These are phyloP conservation scores for Ophiostoma sp. DNA, from an alignment of 2,329 filamentous ascomycete genomes.

Conservation along the genomic window DNA sequence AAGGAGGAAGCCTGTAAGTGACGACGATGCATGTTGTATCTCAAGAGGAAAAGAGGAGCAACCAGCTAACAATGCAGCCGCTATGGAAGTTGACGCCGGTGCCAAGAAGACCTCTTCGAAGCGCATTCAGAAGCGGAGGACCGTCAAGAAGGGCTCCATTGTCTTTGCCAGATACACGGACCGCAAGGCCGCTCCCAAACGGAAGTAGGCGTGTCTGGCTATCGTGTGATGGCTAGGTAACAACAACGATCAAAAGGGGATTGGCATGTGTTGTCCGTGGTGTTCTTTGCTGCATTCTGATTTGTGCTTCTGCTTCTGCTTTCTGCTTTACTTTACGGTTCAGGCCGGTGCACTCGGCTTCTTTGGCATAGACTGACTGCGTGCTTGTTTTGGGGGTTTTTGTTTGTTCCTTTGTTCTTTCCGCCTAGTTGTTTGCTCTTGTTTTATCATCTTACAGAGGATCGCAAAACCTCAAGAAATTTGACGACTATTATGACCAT, in stretches of 20 bases:
- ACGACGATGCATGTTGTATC: too few species aligned
- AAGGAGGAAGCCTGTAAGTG: slow-evolving; percentile 23
- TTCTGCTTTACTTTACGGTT: background rate
- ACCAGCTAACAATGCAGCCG: slow-evolving; percentile 29
- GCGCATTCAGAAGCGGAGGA: slow-evolving; percentile 52
- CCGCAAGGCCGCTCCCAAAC: slow-evolving; percentile 44
- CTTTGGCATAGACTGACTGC: slow-evolving; percentile 6
- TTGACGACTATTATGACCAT: slow-evolving; percentile 21
- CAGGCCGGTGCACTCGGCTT: slow-evolving; percentile 14
- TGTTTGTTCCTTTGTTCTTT: background rate
- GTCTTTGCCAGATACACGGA: slow-evolving; percentile 57
- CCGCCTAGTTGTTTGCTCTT: background rate
- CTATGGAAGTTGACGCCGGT: slow-evolving; percentile 54
- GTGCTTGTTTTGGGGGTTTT: background rate
- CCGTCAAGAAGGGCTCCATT: slow-evolving; percentile 50
- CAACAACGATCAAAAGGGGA: slow-evolving; percentile 1
- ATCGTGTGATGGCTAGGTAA: background rate
- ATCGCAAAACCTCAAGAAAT: slow-evolving; percentile 7
- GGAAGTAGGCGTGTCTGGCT: slow-evolving; percentile 23
- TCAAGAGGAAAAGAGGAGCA: background rate
- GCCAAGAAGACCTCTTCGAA: slow-evolving; percentile 45
- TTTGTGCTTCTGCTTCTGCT: too few species aligned
- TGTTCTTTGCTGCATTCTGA: background rate
- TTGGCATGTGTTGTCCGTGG: background rate
- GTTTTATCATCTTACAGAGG: background rate